Base-by-base conservation (phyloP, 2,329 filamentous ascomycete genomes). In the Bipolaris zeicola region DNA sequence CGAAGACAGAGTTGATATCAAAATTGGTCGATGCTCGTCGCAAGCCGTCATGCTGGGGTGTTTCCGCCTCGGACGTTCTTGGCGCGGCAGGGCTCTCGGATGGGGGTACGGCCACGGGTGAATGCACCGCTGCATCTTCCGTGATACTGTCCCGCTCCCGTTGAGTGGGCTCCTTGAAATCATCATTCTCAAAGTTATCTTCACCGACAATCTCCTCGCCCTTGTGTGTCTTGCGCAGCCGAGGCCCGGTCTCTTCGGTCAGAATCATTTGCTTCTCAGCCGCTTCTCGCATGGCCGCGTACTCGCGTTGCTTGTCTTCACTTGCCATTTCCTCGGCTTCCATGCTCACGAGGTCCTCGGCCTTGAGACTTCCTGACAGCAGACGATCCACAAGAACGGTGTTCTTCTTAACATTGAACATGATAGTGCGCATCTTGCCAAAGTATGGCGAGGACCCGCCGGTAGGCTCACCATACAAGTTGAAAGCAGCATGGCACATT, bases 391-490 rank as follows among this genome's bases (percentile, higher is more conserved):
- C 86, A 42, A 99, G 81, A 65, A 92, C 87, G 52, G 87, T 79
- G 74, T 99, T 99, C 71, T 88, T 89, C 82, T 96, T 96, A 58
- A 97, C 81, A 77, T 98, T 98, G 77, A 91, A 90, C 46, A 87
- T 81, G 64, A 99, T 85, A 42, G 89, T 87, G 61, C 92, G 87
- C 66, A 92, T 84, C 76, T 96, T 85, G 51, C 77, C 72, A 62
- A 78, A 81, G 77, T 88, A 89, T 33, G 80, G 76, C 64, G 79
- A 82, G 6, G 67, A 65, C 18, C 66, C 63, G 5, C 63, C 64
- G 6, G 61, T 58, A 5, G 84, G 81, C 48, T 83, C 82, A 36
- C 82, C 85, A 55, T 81, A 80, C 66, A 81, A 81, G 64, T 82
- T 77, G 72, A 84, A 83, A 56, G 87, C 78, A 58, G 85, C 82